These are phyloP conservation scores for Lecanicillium sp. DNA, from an alignment of 2,329 filamentous ascomycete genomes.

Conservation along the genomic window DNA sequence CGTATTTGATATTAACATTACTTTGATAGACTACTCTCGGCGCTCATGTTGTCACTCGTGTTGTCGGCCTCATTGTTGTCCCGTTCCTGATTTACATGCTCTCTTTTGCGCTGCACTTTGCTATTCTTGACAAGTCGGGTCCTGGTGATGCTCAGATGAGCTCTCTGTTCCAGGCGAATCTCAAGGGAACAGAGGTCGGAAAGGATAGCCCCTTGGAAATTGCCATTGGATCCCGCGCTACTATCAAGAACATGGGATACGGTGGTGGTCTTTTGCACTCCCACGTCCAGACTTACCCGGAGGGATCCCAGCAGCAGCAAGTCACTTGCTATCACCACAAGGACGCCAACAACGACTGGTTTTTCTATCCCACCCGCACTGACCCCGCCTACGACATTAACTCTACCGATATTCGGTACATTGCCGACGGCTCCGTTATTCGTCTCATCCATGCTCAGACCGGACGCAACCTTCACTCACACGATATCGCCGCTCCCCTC, in stretches of 20 bases:
- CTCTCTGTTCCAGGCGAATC: constrained; percentile 95
- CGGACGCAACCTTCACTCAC: constrained; percentile 93
- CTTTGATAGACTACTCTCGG: constrained; percentile 49
- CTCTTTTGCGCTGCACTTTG: constrained; percentile 91
- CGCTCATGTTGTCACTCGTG: constrained; percentile 70
- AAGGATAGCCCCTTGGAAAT: constrained; percentile 91
- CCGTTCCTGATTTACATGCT: constrained; percentile 90
- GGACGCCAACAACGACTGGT: constrained; percentile 99
- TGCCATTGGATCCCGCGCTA: constrained; percentile 79
- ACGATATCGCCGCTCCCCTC: constrained; percentile 79
- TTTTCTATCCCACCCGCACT: constrained; percentile 87
- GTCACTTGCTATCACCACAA: constrained; percentile 99
- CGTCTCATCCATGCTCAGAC: constrained; percentile 92
- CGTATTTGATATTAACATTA: constrained; percentile 3
- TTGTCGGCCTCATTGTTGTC: constrained; percentile 80
- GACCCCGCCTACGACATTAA: constrained; percentile 66
- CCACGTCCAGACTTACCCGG: constrained; percentile 91
- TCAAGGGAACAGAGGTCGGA: constrained; percentile 87
- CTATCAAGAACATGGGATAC: constrained; percentile 99
- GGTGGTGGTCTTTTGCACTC: constrained; percentile 93
- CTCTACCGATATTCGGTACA: constrained; percentile 58
- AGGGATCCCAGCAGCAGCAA: constrained; percentile 90
- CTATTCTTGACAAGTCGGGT: constrained; percentile 85
- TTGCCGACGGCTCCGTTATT: constrained; percentile 69
- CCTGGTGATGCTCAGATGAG: constrained; percentile 99